Evolutionary conservation across 495 filamentous ascomycete species (phyloP).

Genomic region (Evansstolkia leycettana): DNA sequence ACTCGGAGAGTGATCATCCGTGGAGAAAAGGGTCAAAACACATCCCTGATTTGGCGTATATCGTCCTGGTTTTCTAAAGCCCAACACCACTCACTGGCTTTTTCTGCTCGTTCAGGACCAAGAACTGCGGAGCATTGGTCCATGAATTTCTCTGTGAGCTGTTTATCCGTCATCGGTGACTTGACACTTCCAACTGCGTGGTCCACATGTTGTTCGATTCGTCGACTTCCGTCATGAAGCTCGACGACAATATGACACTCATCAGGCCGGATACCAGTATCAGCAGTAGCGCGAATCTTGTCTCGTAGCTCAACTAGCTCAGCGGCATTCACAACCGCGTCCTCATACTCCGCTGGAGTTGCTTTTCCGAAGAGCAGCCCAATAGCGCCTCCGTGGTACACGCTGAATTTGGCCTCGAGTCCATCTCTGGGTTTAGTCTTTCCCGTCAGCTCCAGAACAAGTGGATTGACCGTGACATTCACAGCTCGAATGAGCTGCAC

Average conservation of each 20-base stretch:
- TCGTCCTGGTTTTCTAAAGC: conserved; percentile 5
- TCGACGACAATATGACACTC: conserved; percentile 25
- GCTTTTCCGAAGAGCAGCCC: conserved; percentile 38
- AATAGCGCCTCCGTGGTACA: conserved; percentile 38
- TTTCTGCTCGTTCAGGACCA: conserved; percentile 4
- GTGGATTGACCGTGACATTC: conserved; percentile 33
- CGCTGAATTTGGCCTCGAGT: conserved; percentile 41
- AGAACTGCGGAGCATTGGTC: conserved; percentile 22
- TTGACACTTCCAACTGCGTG: conserved; percentile 41
- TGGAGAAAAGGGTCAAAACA: conserved; percentile 3
- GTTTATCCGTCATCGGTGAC: conserved; percentile 29
- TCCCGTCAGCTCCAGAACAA: conserved; percentile 41
- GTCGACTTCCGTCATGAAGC: conserved; percentile 19
- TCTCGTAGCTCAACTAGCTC: conserved; percentile 26
- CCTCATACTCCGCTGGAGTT: conserved; percentile 36
- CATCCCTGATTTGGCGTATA: conserved; percentile 6
- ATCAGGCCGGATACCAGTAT: conserved; percentile 26
- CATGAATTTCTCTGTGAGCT: conserved; percentile 34
- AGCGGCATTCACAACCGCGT: conserved; percentile 26
- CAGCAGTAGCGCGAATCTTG: conserved; percentile 26
- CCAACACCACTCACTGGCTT: conserved; percentile 12
- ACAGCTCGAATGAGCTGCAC: conserved; percentile 8
- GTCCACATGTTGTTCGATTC: conserved; percentile 29
- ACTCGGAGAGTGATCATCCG: no score
- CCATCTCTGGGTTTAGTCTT: conserved; percentile 36